phyloP scores from a whole-genome alignment of 139 green algal genomes.

The Edaphochlamys debaryana region DNA sequence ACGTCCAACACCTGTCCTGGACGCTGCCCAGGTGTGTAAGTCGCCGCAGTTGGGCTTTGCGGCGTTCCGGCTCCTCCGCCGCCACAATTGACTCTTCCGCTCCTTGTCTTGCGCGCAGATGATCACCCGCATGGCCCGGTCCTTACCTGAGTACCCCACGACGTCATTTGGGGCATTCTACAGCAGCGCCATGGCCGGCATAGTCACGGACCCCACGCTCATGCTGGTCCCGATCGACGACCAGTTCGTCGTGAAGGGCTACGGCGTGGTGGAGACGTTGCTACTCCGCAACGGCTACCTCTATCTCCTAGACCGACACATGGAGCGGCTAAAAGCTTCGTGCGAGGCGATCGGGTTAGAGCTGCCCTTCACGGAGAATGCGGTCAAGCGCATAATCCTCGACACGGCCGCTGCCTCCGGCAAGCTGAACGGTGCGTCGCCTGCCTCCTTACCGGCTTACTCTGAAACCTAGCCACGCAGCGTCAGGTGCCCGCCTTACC shows the following conservation, averaged over 20 bases:
- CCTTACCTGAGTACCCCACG: background rate
- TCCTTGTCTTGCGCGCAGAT: constrained; percentile 45
- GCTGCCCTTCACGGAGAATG: constrained; percentile 57
- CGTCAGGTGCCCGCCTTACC: too few relatives aligned
- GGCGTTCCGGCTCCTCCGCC: background rate
- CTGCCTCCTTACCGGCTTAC: too few relatives aligned
- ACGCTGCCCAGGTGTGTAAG: constrained; percentile 45
- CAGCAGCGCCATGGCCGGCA: constrained; percentile 81
- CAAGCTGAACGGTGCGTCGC: constrained; percentile 77
- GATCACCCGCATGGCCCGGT: constrained; percentile 43
- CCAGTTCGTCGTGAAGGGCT: constrained; percentile 77
- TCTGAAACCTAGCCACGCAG: too few relatives aligned
- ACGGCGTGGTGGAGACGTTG: constrained; percentile 87
- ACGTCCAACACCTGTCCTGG: constrained; percentile 51
- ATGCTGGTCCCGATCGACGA: constrained; percentile 90
- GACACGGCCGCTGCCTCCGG: constrained; percentile 81
- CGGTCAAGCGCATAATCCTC: constrained; percentile 74
- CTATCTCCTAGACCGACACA: constrained; percentile 81
- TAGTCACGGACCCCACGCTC: constrained; percentile 79
- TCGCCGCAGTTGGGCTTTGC: background rate
- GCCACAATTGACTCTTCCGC: background rate
- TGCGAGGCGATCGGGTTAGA: constrained; percentile 66
- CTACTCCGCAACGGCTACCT: constrained; percentile 76
- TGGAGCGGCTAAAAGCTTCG: constrained; percentile 67
- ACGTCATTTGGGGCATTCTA: constrained; percentile 78